Evolutionary conservation across 148 eudicot species (phyloP).

Genomic region (Rhododendron vialii): DNA sequence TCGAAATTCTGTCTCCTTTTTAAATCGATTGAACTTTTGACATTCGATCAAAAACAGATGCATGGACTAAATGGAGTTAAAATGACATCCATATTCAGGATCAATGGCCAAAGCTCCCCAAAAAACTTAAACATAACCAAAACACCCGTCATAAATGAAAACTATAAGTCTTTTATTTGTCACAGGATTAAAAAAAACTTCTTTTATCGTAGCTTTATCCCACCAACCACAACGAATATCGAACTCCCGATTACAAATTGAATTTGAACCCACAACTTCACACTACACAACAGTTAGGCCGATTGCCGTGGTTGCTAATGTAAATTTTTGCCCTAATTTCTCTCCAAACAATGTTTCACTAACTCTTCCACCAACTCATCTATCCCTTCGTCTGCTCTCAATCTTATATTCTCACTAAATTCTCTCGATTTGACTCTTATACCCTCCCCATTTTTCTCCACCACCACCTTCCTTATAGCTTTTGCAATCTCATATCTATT

Average conservation of each 20-base stretch:
- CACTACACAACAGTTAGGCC: neutral
- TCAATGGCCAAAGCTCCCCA: too few species aligned
- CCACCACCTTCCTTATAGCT: conserved; percentile 14
- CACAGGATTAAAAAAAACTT: too few species aligned
- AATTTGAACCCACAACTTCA: neutral
- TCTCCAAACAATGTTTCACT: neutral
- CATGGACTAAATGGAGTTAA: too few species aligned
- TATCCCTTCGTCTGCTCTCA: conserved; percentile 9
- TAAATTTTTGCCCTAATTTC: neutral
- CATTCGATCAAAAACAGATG: too few species aligned
- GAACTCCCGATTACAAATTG: neutral
- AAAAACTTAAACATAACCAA: too few species aligned
- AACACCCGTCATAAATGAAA: too few species aligned
- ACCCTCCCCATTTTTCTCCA: conserved; percentile 11
- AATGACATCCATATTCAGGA: too few species aligned
- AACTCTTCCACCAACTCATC: conserved; percentile 3
- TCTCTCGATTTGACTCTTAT: conserved; percentile 16
- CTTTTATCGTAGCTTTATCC: neutral
- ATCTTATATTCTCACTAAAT: conserved; percentile 1
- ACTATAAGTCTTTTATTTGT: too few species aligned
- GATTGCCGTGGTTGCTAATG: neutral
- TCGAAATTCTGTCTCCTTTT: too few species aligned
- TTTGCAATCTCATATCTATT: conserved; percentile 9
- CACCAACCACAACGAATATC: neutral
- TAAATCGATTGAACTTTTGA: too few species aligned